Base-by-base conservation (phyloP, 306 rosid species). In the Alnus glutinosa region DNA sequence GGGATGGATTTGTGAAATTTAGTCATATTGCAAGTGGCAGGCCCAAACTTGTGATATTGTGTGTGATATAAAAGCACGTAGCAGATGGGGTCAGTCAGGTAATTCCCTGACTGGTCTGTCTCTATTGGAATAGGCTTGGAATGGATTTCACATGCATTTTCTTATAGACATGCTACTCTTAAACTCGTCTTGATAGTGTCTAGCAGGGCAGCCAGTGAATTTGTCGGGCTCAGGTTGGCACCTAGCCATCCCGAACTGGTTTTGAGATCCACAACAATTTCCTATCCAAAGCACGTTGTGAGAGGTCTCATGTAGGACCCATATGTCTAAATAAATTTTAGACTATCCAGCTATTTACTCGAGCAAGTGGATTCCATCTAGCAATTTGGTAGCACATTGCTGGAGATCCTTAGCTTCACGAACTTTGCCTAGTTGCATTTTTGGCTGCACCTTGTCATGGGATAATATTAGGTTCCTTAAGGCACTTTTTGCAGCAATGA, bases 61-160 rank as follows among this genome's bases (percentile, higher is more conserved):
- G 71, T 8, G 16, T 8, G 72, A 67, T 15, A 18, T 16, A 28
- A 59, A 67, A 42, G 3, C 50, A 32, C 13, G 23, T 3, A 67
- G 14, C 48, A 39, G 71, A 16, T 39, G 50, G 50, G 30, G 7
- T 67, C 50, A 39, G 50, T 67, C 46, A 16, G 47, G 3, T 64
- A 34, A 36, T 15, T 46, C 0, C 15, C 51, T 67, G 28, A 39
- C 51, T 42, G 32, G 51, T 67, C 34, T 67, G 69, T 63, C n/a
- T 44, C 10, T 39, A 42, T 18, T 67, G 48, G 50, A 39, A 42
- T 67, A 16, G 19, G 72, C 9, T 67, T 42, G 12, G 72, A 12
- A n/a, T 66, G 32, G 32, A 67, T 67, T 16, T 67, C 50, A 39
- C 72, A 49, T 80, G 67, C 81, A 48, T 58, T 61, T 66, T 23